Percentiles rank a stretch among this genome's conserved stretches.
phyloP scores from a whole-genome alignment of 768 basidiomycete species.

The Gloeophyllum trabeum region DNA sequence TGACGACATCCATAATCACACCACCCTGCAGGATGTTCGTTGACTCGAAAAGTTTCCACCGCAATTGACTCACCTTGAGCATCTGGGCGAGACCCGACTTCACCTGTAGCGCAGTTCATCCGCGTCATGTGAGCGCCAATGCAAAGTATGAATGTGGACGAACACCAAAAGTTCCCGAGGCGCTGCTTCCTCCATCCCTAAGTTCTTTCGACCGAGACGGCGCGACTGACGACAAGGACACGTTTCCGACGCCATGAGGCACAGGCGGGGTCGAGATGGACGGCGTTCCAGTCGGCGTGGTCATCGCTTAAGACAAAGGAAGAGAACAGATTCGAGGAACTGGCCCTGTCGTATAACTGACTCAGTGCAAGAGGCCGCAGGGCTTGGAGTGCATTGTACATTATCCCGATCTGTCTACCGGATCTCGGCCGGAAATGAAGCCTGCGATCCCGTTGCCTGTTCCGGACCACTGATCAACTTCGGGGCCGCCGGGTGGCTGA shows the following conservation, averaged over 20 bases:
- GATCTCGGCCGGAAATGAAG: background rate
- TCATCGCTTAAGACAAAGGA: too few species aligned
- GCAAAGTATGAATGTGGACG: slow-evolving; percentile 9
- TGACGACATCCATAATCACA: slow-evolving; percentile 94
- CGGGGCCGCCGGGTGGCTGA: too few species aligned
- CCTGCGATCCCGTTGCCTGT: background rate
- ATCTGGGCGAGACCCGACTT: slow-evolving; percentile 95
- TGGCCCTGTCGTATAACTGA: too few species aligned
- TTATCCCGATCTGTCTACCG: too few species aligned
- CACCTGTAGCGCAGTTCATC: slow-evolving; percentile 35
- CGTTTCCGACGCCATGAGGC: slow-evolving; percentile 24
- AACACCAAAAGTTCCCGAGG: slow-evolving; percentile 65
- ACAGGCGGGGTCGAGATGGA: slow-evolving; percentile 16
- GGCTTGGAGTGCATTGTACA: background rate
- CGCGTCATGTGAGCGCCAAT: background rate
- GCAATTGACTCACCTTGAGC: slow-evolving; percentile 58
- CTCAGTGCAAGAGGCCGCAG: background rate
- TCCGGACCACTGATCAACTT: background rate
- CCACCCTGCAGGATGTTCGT: slow-evolving; percentile 40
- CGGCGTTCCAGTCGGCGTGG: slow-evolving; percentile 7
- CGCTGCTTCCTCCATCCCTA: slow-evolving; percentile 43
- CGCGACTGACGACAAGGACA: slow-evolving; percentile 28
- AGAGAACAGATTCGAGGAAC: too few species aligned
- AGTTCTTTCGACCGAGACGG: slow-evolving; percentile 38
- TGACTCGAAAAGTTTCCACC: slow-evolving; percentile 2